These are phyloP conservation scores for Polysphondylium violaceum DNA, from an alignment of 78 protist genomes.

Conservation along the genomic window DNA sequence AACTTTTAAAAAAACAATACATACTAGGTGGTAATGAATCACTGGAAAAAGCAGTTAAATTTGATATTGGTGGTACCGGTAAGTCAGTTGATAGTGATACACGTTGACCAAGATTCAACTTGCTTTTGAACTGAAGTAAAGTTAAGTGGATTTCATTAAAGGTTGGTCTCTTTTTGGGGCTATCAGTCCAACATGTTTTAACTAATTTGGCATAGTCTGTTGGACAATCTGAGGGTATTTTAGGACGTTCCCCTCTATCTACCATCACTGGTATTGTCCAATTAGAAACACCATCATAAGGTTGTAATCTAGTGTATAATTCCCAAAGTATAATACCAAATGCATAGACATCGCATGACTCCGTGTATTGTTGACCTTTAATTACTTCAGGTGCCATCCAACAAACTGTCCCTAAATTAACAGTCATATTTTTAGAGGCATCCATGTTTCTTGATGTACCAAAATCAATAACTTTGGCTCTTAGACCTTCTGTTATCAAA, in stretches of 20 bases:
- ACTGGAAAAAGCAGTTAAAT: too few relatives aligned
- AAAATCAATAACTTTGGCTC: slow-evolving; percentile 77
- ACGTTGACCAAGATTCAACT: too few relatives aligned
- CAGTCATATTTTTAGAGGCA: slow-evolving; percentile 47
- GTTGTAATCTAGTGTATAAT: slow-evolving; percentile 42
- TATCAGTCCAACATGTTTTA: slow-evolving; percentile 74
- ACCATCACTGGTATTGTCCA: slow-evolving; percentile 77
- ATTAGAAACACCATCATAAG: slow-evolving; percentile 41
- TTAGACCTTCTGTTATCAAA: slow-evolving; percentile 44
- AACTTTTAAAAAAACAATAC: too few relatives aligned
- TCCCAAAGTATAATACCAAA: slow-evolving; percentile 73
- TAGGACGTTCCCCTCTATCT: slow-evolving; percentile 64
- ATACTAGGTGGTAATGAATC: too few relatives aligned
- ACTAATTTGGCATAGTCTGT: slow-evolving; percentile 39
- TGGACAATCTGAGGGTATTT: slow-evolving; percentile 63
- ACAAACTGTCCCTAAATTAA: slow-evolving; percentile 45
- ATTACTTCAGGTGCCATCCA: slow-evolving; percentile 82
- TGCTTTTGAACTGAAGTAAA: slow-evolving; percentile 8
- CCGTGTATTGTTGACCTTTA: slow-evolving; percentile 63
- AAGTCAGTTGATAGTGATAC: too few relatives aligned
- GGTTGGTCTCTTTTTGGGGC: slow-evolving; percentile 74
- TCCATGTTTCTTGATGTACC: slow-evolving; percentile 56
- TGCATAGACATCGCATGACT: slow-evolving; percentile 71
- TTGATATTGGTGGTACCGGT: too few relatives aligned
- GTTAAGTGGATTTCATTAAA: slow-evolving; percentile 32